A percentile compares a stretch with the other conserved stretches of the same genome.
phyloP scores from a whole-genome alignment of 2,329 filamentous ascomycete genomes.

The Beauveria australis region DNA sequence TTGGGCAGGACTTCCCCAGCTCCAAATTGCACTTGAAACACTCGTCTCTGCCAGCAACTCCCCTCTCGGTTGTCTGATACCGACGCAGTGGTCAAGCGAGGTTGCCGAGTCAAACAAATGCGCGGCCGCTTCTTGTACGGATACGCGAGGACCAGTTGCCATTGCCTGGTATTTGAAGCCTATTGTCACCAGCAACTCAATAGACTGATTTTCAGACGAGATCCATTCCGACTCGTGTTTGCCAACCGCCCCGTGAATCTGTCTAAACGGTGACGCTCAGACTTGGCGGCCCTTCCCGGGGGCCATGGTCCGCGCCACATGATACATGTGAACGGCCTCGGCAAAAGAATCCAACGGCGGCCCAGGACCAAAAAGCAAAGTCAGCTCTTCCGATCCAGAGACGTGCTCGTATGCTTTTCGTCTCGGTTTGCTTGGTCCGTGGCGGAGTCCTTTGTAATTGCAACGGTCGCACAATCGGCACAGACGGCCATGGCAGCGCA shows the following conservation, averaged over 20 bases:
- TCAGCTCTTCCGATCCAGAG: not conserved
- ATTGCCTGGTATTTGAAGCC: not conserved
- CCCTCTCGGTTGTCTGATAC: slow-evolving; percentile 8
- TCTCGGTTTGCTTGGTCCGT: not conserved
- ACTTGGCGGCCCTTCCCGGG: slow-evolving; percentile 9
- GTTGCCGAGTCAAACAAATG: slow-evolving; percentile 5
- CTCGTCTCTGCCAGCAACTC: not conserved
- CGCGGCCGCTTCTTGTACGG: too few species aligned
- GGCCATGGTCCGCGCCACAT: slow-evolving; percentile 5
- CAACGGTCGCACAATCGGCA: not conserved
- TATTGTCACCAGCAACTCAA: not conserved
- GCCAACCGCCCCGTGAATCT: too few species aligned
- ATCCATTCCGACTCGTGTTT: too few species aligned
- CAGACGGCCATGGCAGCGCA: not conserved
- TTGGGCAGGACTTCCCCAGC: slow-evolving; percentile 11
- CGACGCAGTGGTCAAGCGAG: slow-evolving; percentile 5
- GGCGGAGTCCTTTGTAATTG: not conserved
- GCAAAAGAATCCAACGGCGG: not conserved
- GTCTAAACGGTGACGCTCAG: not conserved
- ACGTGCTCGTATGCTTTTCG: not conserved
- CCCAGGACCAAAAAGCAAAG: not conserved
- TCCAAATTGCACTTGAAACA: slow-evolving; percentile 13
- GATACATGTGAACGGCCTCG: slow-evolving; percentile 6
- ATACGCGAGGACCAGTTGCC: not conserved
- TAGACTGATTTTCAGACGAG: not conserved